Evolutionary conservation across 805 yeast species (phyloP), one percentile per base, ranked within the genome.

Genomic region (Martiniozyma abietophila): DNA sequence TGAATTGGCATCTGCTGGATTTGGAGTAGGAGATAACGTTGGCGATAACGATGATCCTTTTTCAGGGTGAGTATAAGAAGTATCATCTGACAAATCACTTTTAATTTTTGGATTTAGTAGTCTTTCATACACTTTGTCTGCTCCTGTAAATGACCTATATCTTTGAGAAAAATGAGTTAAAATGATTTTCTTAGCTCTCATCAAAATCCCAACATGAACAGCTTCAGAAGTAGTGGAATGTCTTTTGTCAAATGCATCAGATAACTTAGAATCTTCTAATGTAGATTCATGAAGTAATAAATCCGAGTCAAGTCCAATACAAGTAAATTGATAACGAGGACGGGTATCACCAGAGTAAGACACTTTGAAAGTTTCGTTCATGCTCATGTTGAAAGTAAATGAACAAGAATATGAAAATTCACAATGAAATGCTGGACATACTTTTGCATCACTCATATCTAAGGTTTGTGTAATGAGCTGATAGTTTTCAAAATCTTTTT

Each of bases 261-360:
- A 76, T 6, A 66, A 60, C 30, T 85, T 63, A 21, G 71, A 82
- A 53, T 85, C 83, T 38, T 84, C 96, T 41, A 92, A 69, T 0
- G 98, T 84, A 0, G 96, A 88, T 54, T 92, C 99, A 55, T 92
- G 99, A 31, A 92, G 76, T 39, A 92, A 64, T 31, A 92, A 54
- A 50, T 85, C 89, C 18, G 84, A 71, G 9, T 62, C 54, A 15
- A 50, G 40, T 2, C 96, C 97, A 34, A 83, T 69, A 3, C 59
- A 64, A 3, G 61, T 48, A 56, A 86, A 86, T 31, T 53, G 58
- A 4, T 59, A 49, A 43, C 75, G 77, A 1, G 98, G 98, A 47
- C 96, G 71, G 0, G 97, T 84, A 52, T 92, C 99, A 9, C 98
- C 98, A 2, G 96, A 85, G 53, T 83, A 92, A 1, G 96, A 79